Evolutionary conservation across 2,329 filamentous ascomycete genomes (phyloP), one percentile per base, ranked within the genome.

Genomic region (Aureobasidium sp.): DNA sequence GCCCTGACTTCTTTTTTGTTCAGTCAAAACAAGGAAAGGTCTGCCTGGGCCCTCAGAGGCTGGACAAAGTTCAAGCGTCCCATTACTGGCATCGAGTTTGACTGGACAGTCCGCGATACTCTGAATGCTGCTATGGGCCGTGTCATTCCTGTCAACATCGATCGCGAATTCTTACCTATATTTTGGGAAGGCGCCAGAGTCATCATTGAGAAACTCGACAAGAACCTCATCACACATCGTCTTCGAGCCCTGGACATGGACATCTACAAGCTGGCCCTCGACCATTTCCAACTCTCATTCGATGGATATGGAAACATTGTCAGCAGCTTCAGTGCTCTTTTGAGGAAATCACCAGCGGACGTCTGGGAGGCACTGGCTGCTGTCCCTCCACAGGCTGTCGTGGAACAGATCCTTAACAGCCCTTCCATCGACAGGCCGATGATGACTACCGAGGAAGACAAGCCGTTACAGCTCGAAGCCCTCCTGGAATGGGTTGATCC

Each of bases 351-450:
- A 0, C 82, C 91, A 0, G 83, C 82, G 60, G 88, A 89, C 48
- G 94, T 97, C 68, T 97, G 93, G 93, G 88, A 91, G 68, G 87
- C 91, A 1, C 87, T 96, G 76, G 87, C 89, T 56, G 84, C 90
- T 33, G 90, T 93, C 56, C 88, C 89, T 0, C 88, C 91, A 3
- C 86, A 86, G 45, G 85, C 87, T 37, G 85, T 97, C 52, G 85
- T 91, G n/a, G 91, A 97, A 70, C 83, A 91, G 65, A 83, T 96
- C 47, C 90, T 94, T 68, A 84, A 82, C 63, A 91, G 88, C 64
- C 85, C 86, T 8, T 80, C 83, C 3, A 85, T 89, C 67, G 80
- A 81, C 37, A 75, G 75, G n/a, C 72, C 89, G 7, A 79, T 92
- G 14, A 78, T 80, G 66, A 78, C 78, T 64, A 78, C 78, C 3